phyloP scores from a whole-genome alignment of 1,139 yeast species.

The Eremothecium gossypii region DNA sequence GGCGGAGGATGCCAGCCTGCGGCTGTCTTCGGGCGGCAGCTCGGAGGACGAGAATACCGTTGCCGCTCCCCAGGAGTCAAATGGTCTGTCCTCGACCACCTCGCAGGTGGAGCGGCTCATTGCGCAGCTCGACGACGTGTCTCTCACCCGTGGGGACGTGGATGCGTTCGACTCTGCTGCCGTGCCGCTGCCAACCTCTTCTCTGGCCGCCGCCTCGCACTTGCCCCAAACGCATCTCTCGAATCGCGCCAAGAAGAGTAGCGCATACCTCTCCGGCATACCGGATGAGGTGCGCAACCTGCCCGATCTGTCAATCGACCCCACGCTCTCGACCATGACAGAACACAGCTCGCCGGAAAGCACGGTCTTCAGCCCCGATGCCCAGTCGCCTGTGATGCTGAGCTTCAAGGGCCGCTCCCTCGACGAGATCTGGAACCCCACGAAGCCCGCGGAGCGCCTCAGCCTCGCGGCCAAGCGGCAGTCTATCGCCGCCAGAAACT shows the following conservation, averaged over 20 bases:
- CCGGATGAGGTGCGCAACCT: slow-evolving; percentile 5
- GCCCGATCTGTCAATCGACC: not conserved
- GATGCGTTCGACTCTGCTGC: not conserved
- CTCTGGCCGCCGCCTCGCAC: not conserved
- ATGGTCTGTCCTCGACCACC: not conserved
- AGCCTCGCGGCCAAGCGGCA: not conserved
- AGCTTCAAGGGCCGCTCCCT: slow-evolving; percentile 1
- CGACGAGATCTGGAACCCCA: slow-evolving; percentile 1
- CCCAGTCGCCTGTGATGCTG: slow-evolving; percentile 1
- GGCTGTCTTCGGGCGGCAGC: no score
- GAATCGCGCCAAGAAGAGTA: slow-evolving; percentile 16
- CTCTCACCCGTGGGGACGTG: slow-evolving; percentile 16
- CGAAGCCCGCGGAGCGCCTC: not conserved
- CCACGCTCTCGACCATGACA: not conserved
- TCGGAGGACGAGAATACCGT: not conserved
- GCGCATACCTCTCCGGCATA: slow-evolving; percentile 22
- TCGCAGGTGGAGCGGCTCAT: slow-evolving; percentile 24
- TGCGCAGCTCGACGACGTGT: slow-evolving; percentile 26
- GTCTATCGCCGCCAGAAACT: not conserved
- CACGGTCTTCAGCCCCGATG: not conserved
- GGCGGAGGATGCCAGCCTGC: no score
- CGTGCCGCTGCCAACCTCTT: not conserved
- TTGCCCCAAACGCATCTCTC: not conserved
- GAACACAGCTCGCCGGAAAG: not conserved
- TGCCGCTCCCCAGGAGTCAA: not conserved